A percentile compares a stretch with the other conserved stretches of the same genome.
These are phyloP conservation scores for Nadsonia fulvescens DNA, from an alignment of 805 yeast genomes.

Conservation along the genomic window DNA sequence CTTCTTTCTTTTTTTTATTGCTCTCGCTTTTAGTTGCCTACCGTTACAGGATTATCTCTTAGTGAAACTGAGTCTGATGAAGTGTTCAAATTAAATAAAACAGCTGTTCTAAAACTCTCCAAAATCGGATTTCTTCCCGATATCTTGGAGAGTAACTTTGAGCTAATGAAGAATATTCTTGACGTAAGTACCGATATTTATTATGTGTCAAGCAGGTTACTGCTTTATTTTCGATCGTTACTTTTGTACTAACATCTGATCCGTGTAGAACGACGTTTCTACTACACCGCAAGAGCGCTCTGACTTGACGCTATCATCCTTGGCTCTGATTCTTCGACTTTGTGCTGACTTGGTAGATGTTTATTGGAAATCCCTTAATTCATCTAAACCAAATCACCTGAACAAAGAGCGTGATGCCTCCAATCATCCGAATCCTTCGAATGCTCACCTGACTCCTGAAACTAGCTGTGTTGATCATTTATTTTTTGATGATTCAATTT, in stretches of 20 bases:
- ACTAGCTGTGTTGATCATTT: slow-evolving; percentile 3
- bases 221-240: no score
- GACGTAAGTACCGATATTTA: slow-evolving; percentile 3
- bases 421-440: neutral
- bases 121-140: slow-evolving; percentile 4
- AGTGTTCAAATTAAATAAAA: slow-evolving; percentile 5
- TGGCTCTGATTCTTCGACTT: slow-evolving; percentile 3
- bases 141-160: slow-evolving; percentile 1
- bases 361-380: slow-evolving; percentile 2
- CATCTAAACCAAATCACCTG: slow-evolving; percentile 1
- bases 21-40: slow-evolving; percentile 6
- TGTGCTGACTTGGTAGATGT: slow-evolving; percentile 3
- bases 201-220: neutral
- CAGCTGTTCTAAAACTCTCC: slow-evolving; percentile 3
- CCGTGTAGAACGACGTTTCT: slow-evolving; percentile 3
- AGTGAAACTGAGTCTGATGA: slow-evolving; percentile 5
- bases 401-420: slow-evolving; percentile 1
- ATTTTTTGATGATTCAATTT: slow-evolving; percentile 1
- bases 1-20: no score
- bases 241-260: no score
- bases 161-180: slow-evolving; percentile 4
- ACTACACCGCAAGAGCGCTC: slow-evolving; percentile 2
- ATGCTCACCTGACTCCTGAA: neutral
- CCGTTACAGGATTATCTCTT: slow-evolving; percentile 1
- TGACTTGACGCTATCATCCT: slow-evolving; percentile 1